phyloP scores from a whole-genome alignment of 208 protist genomes.

The Trypanosomatidae sp. region DNA sequence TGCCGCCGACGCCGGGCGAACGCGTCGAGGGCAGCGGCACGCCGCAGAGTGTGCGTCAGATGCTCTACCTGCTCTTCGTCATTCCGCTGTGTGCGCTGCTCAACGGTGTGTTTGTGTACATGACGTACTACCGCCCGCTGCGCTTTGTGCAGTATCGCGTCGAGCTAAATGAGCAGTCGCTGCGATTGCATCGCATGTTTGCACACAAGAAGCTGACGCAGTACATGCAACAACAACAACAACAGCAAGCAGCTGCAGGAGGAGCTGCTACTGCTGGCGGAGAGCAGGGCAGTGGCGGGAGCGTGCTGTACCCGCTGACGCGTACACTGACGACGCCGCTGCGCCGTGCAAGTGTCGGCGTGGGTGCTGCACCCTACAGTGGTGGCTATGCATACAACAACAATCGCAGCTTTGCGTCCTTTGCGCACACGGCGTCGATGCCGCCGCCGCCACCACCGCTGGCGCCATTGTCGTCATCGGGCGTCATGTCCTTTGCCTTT shows the following conservation, averaged over 20 bases:
- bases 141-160: constrained; percentile 53
- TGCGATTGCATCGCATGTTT: constrained; percentile 2
- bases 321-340: neutral
- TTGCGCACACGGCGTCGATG: no score
- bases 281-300: no score
- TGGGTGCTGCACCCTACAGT: neutral
- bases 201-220: constrained; percentile 1
- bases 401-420: no score
- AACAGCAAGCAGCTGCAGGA: no score
- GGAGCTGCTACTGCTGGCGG: no score
- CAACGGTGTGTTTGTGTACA: constrained; percentile 49
- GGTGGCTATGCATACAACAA: neutral
- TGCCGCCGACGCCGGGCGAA: constrained; percentile 17
- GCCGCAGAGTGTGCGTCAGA: constrained; percentile 38
- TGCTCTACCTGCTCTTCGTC: constrained; percentile 62
- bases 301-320: neutral
- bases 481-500: no score
- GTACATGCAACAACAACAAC: no score
- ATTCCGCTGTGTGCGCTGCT: constrained; percentile 24
- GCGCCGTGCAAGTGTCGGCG: neutral
- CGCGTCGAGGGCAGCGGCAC: constrained; percentile 15
- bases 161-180: constrained; percentile 33
- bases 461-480: no score
- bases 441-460: no score
- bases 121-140: constrained; percentile 62